Percentiles rank a stretch among this genome's conserved stretches.
Conservation (phyloP, 2,329 filamentous ascomycete genomes). For the Aspergillus chevalieri region DNA sequence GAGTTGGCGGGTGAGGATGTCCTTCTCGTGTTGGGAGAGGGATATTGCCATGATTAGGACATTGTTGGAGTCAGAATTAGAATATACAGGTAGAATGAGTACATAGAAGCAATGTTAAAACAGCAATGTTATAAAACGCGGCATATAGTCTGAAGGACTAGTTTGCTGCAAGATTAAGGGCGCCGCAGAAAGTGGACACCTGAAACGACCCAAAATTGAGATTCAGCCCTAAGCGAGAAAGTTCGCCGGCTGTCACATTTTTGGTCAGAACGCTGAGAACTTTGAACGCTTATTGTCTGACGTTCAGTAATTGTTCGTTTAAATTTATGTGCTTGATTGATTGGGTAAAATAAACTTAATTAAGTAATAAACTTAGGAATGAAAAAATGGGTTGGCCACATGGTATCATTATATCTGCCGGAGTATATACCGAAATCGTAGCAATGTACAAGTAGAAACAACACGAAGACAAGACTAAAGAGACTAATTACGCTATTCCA, state of each 20-base stretch:
- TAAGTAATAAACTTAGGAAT: too few relatives aligned
- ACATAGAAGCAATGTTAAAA: too few relatives aligned
- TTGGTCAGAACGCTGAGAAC: neutral
- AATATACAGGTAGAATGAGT: too few relatives aligned
- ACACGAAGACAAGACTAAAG: neutral
- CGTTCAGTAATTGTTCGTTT: neutral
- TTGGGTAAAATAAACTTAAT: too few relatives aligned
- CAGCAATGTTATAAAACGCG: too few relatives aligned
- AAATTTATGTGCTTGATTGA: too few relatives aligned
- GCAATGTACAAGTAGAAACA: neutral
- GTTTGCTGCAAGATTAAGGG: neutral
- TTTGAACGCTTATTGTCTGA: neutral
- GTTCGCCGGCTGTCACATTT: neutral
- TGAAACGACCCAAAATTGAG: neutral
- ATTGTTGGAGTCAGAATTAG: too few relatives aligned
- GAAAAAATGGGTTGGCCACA: too few relatives aligned
- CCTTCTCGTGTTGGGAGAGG: conserved; percentile 40
- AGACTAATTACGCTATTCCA: neutral
- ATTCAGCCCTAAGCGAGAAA: neutral
- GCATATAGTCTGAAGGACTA: too few relatives aligned
- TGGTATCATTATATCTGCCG: too few relatives aligned
- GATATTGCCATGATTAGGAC: neutral
- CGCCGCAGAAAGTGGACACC: neutral
- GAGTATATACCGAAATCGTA: neutral
- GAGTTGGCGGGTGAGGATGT: conserved; percentile 61